Evolutionary conservation across 805 yeast genomes (phyloP).

Genomic region (Saccharomycopsis schoenii): DNA sequence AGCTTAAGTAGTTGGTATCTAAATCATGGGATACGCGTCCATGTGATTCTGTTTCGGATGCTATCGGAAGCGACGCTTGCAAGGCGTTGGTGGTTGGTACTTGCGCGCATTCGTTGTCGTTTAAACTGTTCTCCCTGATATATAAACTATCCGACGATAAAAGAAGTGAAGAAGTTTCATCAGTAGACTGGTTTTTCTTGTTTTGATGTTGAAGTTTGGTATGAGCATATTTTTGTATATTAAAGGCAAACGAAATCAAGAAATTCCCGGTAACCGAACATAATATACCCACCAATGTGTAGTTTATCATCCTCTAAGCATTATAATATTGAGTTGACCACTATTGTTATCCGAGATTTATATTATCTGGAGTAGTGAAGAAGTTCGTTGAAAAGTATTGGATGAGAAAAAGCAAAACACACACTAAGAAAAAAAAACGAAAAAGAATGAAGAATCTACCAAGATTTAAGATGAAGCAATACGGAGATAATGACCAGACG

Average conservation of each 20-base stretch:
- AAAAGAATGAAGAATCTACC: too few species aligned
- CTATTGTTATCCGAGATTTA: background rate
- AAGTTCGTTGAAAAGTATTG: too few species aligned
- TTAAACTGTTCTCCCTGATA: background rate
- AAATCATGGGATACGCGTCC: background rate
- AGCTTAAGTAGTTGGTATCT: conserved; percentile 13
- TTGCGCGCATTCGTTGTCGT: conserved; percentile 13
- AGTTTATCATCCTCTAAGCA: conserved; percentile 7
- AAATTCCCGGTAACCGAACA: conserved; percentile 31
- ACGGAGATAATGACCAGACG: too few species aligned
- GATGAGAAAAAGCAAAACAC: too few species aligned
- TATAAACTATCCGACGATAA: background rate
- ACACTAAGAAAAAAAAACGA: too few species aligned
- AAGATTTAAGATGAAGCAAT: too few species aligned
- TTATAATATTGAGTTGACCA: background rate
- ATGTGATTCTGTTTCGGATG: background rate
- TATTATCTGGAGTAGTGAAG: too few species aligned
- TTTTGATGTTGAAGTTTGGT: conserved; percentile 20
- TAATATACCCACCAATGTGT: conserved; percentile 25
- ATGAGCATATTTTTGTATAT: conserved; percentile 33
- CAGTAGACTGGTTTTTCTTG: background rate
- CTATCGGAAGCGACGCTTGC: conserved; percentile 16
- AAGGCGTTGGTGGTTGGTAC: conserved; percentile 4
- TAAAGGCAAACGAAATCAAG: conserved; percentile 30
- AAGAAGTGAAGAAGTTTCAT: background rate